These are phyloP conservation scores for Penicillium brasilianum DNA, from an alignment of 2,329 filamentous ascomycete genomes.

Conservation along the genomic window DNA sequence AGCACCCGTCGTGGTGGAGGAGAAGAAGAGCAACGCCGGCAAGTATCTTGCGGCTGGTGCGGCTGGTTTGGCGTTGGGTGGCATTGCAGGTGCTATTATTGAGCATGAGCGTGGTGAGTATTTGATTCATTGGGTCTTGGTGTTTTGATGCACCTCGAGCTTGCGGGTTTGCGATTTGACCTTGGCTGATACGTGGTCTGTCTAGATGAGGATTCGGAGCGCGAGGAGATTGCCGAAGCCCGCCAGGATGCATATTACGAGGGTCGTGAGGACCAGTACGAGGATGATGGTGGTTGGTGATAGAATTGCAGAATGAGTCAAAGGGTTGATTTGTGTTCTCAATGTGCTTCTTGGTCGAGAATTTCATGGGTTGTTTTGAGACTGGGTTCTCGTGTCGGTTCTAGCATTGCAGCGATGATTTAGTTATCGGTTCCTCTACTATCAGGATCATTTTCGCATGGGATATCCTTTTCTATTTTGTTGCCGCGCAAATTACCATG, in stretches of 20 bases:
- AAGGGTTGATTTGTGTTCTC: not conserved
- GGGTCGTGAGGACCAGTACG: slow-evolving; percentile 27
- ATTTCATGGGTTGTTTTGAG: not conserved
- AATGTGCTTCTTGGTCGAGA: not conserved
- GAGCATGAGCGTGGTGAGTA: slow-evolving; percentile 62
- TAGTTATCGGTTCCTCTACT: not conserved
- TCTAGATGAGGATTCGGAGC: slow-evolving; percentile 22
- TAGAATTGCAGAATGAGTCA: not conserved
- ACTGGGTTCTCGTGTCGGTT: not conserved
- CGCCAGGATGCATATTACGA: slow-evolving; percentile 28
- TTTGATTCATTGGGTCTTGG: not conserved
- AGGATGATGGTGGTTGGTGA: slow-evolving; percentile 24
- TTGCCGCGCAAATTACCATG: too few relatives aligned
- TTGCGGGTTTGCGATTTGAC: too few relatives aligned
- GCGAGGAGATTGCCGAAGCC: slow-evolving; percentile 14
- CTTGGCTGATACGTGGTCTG: not conserved
- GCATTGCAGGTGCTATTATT: slow-evolving; percentile 62
- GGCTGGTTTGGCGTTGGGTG: slow-evolving; percentile 62
- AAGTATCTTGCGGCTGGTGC: slow-evolving; percentile 62
- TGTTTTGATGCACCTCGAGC: not conserved
- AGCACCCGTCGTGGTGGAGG: slow-evolving; percentile 15
- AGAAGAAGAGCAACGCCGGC: slow-evolving; percentile 53
- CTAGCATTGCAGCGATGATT: slow-evolving; percentile 5
- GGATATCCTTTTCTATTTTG: not conserved
- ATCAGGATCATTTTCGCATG: not conserved